Evolutionary conservation across 75 land plant species (phyloP), one percentile per base, ranked within the genome.

Genomic region (Azolla pinnata): DNA sequence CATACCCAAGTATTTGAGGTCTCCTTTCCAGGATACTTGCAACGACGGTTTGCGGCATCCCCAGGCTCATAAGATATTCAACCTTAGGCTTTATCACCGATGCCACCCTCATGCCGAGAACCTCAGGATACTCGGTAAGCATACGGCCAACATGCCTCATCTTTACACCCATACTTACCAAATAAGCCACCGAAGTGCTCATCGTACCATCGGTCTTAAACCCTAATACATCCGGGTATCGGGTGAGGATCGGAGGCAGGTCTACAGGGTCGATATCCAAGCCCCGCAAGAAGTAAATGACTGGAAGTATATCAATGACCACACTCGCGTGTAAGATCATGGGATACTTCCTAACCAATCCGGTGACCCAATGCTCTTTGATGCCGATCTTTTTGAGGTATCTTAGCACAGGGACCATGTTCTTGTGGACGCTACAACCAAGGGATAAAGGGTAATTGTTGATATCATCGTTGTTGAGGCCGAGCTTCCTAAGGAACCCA

Each of bases 181-280:
- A 65, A 55, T 86, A 90, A 1, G 70, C 87, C 2, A 90, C 82
- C 0, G 91, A 78, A 17, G 96, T 90, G 68, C 96, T 90, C 91
- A 90, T 90, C 1, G 96, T 90, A 4, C 96, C 96, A 14, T 90
- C 96, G 0, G 71, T 75, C 63, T 83, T 80, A 62, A 81, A 90
- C 33, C 87, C 91, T 0, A 90, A 54, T 14, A 83, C 56, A 26
- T 90, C 84, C 0, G 91, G 91, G 65, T 86, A 90, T 56, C 64
- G 70, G 66, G 50, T 40, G 32, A 90, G 56, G 9, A 90, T 87
- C 44, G 61, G 68, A 17, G 78, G 72, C 38, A 83, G 61, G 49
- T 80, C 79, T 16, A 61, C 17, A 27, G 31, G 65, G 54, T 75
- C 86, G 0, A 89, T 78, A 62, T 79, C 96, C 31, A 89, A 61